Conservation (phyloP, 2,329 filamentous ascomycete genomes). For the Verticillium tricorpus region DNA sequence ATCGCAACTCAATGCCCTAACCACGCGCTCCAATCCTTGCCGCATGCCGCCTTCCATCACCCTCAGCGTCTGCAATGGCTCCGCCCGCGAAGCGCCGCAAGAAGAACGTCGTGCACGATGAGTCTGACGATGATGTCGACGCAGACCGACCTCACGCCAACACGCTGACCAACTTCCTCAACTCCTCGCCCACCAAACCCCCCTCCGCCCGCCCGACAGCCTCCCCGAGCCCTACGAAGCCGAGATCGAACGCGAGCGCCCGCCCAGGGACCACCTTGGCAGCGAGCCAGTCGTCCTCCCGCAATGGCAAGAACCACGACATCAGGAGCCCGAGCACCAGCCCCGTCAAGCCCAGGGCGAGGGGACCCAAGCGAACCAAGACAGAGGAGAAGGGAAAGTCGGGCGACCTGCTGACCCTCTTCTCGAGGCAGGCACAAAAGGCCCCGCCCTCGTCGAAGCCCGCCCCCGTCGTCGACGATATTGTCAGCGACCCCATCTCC, state of each 20-base stretch:
- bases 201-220: slow-evolving; percentile 14
- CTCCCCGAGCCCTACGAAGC: slow-evolving; percentile 39
- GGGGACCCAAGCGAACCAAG: slow-evolving; percentile 22
- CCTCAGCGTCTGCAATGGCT: slow-evolving; percentile 37
- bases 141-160: slow-evolving; percentile 34
- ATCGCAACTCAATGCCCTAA: not conserved
- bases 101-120: slow-evolving; percentile 47
- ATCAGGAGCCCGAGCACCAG: slow-evolving; percentile 38
- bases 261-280: not conserved
- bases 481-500: slow-evolving; percentile 53
- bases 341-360: slow-evolving; percentile 42
- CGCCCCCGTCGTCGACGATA: slow-evolving; percentile 37
- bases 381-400: slow-evolving; percentile 47
- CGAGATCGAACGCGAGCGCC: slow-evolving; percentile 21
- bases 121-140: slow-evolving; percentile 45
- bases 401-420: slow-evolving; percentile 54
- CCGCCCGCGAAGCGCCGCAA: slow-evolving; percentile 55
- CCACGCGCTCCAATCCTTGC: not conserved
- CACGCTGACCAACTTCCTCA: slow-evolving; percentile 48
- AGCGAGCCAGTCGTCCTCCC: slow-evolving; percentile 15
- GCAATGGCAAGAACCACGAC: slow-evolving; percentile 16
- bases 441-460: slow-evolving; percentile 17
- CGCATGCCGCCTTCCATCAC: not conserved
- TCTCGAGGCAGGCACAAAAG: slow-evolving; percentile 56
- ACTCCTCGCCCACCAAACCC: slow-evolving; percentile 40